These are phyloP conservation scores for Volvox carteri DNA, from an alignment of 163 green algal genomes.

Conservation along the genomic window DNA sequence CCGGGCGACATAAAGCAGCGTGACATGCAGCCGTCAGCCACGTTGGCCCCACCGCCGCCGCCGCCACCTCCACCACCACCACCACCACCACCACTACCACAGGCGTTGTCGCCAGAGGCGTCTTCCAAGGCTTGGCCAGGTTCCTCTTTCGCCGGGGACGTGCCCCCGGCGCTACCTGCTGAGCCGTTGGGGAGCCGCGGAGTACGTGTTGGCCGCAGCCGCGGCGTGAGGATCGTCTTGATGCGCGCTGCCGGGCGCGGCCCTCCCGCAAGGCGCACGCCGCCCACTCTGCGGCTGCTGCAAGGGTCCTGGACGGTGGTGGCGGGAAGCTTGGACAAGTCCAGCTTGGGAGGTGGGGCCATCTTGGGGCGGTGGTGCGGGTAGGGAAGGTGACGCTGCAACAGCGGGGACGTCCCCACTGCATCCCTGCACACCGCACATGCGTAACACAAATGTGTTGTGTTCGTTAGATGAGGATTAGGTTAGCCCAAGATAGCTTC, in stretches of 20 bases:
- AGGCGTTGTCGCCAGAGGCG: neutral
- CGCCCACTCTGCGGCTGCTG: slow-evolving; percentile 32
- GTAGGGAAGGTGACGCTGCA: neutral
- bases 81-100: neutral
- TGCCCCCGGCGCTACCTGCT: neutral
- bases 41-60: neutral
- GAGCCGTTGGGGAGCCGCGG: slow-evolving; percentile 11
- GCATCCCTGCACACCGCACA: neutral
- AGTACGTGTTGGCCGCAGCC: slow-evolving; percentile 30
- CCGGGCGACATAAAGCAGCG: slow-evolving; percentile 5
- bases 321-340: slow-evolving; percentile 38
- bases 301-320: neutral
- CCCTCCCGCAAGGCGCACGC: slow-evolving; percentile 14
- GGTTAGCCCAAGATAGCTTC: too few species aligned
- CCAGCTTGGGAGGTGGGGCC: slow-evolving; percentile 25
- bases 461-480: too few species aligned
- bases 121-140: neutral
- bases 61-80: neutral
- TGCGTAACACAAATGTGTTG: neutral
- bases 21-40: neutral
- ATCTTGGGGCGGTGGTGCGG: slow-evolving; percentile 12
- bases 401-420: neutral
- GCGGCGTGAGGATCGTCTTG: slow-evolving; percentile 30
- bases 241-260: neutral
- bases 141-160: neutral